Base-by-base conservation (phyloP, 306 rosid genomes). In the Begonia masoniana region DNA sequence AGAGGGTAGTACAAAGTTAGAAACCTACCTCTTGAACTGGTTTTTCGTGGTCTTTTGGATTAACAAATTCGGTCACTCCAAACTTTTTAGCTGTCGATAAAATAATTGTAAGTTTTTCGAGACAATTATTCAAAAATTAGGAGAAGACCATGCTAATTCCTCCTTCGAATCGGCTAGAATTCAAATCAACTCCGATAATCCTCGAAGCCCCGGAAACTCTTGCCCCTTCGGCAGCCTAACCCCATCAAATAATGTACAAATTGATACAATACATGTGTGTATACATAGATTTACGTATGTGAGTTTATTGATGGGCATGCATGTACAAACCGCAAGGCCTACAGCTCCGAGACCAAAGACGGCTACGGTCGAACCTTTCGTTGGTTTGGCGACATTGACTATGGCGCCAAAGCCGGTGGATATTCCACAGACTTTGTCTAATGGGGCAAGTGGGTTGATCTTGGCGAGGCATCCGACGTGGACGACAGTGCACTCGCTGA, bases 1-100 rank as follows among this genome's bases (percentile, higher is more conserved):
- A 26, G 35, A 0, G 35, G 35, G 35, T 1, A 26, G 35, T 3
- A 26, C 35, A 26, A 26, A 26, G 35, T 26, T 26, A 43, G 13
- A 43, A 13, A 43, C 16, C 15, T 43, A 74, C 79, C 78, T 73
- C 56, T 13, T 78, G 84, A 57, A 74, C 76, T 8, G 84, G 77
- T 54, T 14, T 64, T 21, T 71, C n/a, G n/a, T n/a, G n/a, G n/a
- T n/a, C 68, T 41, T 71, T 74, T 21, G 78, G 84, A 54, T 78
- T 74, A 50, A 78, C 68, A 42, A 78, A 78, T 48, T 78, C 80
- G 12, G 63, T 71, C n/a, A 78, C 77, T 3, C 84, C 78, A 41
- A 74, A 71, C 45, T 62, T 70, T 60, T 62, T 74, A 49, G 84
- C 84, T 78, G 59, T 43, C 41, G 56, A 36, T 45, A 53, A 43